Conservation (phyloP, 257 asterid genomes). For the Datura wrightii region DNA sequence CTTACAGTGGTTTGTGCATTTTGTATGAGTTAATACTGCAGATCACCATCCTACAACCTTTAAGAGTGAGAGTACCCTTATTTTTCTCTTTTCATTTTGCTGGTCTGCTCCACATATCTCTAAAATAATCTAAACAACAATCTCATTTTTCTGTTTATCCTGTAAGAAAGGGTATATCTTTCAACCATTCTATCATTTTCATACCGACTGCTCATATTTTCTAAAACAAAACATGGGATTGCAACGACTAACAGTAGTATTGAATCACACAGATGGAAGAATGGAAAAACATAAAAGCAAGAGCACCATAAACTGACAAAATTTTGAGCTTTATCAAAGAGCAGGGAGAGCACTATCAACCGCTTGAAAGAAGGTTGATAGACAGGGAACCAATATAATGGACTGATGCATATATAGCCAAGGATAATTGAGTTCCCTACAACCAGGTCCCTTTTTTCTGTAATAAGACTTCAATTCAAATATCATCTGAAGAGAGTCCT, state of each 20-base stretch:
- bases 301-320: neutral
- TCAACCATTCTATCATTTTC: neutral
- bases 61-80: neutral
- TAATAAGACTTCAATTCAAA: neutral
- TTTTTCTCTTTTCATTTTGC: neutral
- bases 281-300: neutral
- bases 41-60: neutral
- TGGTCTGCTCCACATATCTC: neutral
- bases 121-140: neutral
- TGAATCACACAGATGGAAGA: conserved; percentile 17
- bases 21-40: neutral
- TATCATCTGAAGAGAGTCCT: neutral
- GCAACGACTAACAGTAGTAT: neutral
- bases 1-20: neutral
- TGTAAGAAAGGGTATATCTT: neutral
- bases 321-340: conserved; percentile 1
- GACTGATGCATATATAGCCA: neutral
- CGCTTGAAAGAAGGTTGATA: neutral
- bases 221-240: neutral
- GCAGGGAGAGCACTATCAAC: neutral
- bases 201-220: neutral
- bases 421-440: neutral
- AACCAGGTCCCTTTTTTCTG: neutral
- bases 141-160: neutral
- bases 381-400: neutral